phyloP scores from a whole-genome alignment of 1,139 yeast species.

The Suhomyces guaymorum region DNA sequence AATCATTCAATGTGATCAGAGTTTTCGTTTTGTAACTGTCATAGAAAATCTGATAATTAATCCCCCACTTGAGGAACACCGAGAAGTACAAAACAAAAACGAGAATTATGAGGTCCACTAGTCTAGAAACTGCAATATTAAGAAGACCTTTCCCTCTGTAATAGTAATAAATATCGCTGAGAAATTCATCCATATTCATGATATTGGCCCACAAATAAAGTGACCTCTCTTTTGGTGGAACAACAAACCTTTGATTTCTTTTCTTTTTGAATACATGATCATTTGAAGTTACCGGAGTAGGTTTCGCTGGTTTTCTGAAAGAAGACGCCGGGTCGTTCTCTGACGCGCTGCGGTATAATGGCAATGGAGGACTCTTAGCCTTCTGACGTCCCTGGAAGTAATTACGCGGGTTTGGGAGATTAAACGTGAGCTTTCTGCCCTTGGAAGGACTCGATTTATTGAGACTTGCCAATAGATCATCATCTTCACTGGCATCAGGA shows the following conservation, averaged over 20 bases:
- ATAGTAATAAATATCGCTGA: slow-evolving; percentile 79
- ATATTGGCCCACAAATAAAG: slow-evolving; percentile 96
- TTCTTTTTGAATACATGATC: slow-evolving; percentile 4
- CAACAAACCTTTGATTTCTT: slow-evolving; percentile 19
- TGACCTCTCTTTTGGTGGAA: slow-evolving; percentile 74
- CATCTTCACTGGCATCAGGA: slow-evolving; percentile 6
- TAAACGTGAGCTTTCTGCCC: slow-evolving; percentile 10
- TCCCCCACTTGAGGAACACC: slow-evolving; percentile 79
- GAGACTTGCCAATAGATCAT: slow-evolving; percentile 9
- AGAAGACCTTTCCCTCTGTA: slow-evolving; percentile 82
- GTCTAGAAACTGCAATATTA: slow-evolving; percentile 67
- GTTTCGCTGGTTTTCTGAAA: slow-evolving; percentile 7
- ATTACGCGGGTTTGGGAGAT: slow-evolving; percentile 12
- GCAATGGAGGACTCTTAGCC: slow-evolving; percentile 5
- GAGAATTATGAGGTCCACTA: slow-evolving; percentile 69
- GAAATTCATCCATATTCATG: slow-evolving; percentile 81
- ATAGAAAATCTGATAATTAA: slow-evolving; percentile 55
- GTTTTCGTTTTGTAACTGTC: slow-evolving; percentile 30
- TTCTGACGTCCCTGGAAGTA: slow-evolving; percentile 7
- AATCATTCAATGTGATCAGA: slow-evolving; percentile 37
- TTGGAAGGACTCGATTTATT: slow-evolving; percentile 5
- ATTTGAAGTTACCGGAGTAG: slow-evolving; percentile 1
- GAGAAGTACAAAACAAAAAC: slow-evolving; percentile 77
- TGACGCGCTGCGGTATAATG: slow-evolving; percentile 5
- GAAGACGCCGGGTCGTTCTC: slow-evolving; percentile 1